These are phyloP conservation scores for Starmerella khaoyaiensis DNA, from an alignment of 805 yeast species.

Conservation along the genomic window DNA sequence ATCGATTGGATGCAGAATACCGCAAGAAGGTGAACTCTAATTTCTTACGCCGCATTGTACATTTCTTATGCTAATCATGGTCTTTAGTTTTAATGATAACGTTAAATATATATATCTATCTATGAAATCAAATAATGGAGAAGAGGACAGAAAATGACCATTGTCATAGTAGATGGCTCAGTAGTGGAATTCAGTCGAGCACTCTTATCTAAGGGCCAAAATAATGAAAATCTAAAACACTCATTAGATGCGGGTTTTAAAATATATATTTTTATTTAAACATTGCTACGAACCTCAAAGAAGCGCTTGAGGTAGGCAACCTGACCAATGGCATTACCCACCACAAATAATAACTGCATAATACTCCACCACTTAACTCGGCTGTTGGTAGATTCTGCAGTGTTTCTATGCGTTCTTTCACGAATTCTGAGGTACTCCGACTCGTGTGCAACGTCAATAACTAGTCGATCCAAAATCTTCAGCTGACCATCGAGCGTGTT, in stretches of 20 bases:
- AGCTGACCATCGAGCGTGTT: constrained; percentile 79
- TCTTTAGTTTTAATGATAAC: neutral
- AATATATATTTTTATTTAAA: constrained; percentile 32
- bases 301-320: constrained; percentile 86
- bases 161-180: too few species aligned
- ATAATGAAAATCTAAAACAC: too few species aligned
- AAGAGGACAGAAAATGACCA: too few species aligned
- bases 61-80: constrained; percentile 7
- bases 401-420: constrained; percentile 95
- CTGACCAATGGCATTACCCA: constrained; percentile 79
- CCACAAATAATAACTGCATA: constrained; percentile 78
- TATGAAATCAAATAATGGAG: too few species aligned
- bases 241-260: too few species aligned
- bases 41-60: constrained; percentile 2
- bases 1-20: constrained; percentile 37
- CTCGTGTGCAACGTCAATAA: constrained; percentile 83
- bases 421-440: constrained; percentile 81
- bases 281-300: constrained; percentile 86
- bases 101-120: too few species aligned
- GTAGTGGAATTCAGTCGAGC: too few species aligned
- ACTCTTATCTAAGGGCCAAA: too few species aligned
- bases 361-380: constrained; percentile 97
- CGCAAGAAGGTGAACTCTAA: constrained; percentile 29
- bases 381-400: constrained; percentile 93
- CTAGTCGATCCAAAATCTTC: constrained; percentile 55